Evolutionary conservation across 495 filamentous ascomycete species (phyloP).

Genomic region (Hyaloscypha bicolor): DNA sequence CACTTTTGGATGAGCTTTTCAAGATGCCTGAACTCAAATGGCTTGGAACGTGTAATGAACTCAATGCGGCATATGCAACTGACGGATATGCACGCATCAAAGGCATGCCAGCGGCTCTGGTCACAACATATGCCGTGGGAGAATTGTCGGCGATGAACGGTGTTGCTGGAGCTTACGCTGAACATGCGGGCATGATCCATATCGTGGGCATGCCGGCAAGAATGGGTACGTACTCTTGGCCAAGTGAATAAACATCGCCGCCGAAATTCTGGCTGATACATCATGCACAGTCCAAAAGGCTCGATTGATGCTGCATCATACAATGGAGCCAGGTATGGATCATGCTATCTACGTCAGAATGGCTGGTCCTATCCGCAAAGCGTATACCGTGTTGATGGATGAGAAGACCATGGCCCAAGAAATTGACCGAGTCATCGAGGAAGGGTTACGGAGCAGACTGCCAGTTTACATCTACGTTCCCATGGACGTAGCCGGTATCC

Average conservation of each 20-base stretch:
- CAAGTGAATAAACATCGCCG: neutral
- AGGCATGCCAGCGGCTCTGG: conserved; percentile 58
- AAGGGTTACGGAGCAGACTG: conserved; percentile 26
- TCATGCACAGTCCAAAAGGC: conserved; percentile 21
- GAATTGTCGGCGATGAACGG: conserved; percentile 72
- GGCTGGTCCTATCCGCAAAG: conserved; percentile 39
- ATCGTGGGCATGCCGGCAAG: conserved; percentile 64
- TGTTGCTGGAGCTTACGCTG: conserved; percentile 64
- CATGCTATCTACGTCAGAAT: conserved; percentile 45
- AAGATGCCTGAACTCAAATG: conserved; percentile 59
- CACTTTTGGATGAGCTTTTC: conserved; percentile 58
- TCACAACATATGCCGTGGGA: conserved; percentile 73
- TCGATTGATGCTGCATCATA: conserved; percentile 21
- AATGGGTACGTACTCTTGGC: conserved; percentile 38
- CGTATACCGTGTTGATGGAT: conserved; percentile 39
- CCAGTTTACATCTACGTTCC: conserved; percentile 30
- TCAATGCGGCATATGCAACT: conserved; percentile 62
- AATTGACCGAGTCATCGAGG: conserved; percentile 45
- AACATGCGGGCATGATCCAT: conserved; percentile 64
- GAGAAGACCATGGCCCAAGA: conserved; percentile 37
- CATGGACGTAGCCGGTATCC: neutral
- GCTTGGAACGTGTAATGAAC: conserved; percentile 72
- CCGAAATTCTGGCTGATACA: conserved; percentile 32
- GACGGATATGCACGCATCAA: conserved; percentile 74
- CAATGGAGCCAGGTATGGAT: conserved; percentile 20